Base-by-base conservation (phyloP, 164 flowering plant species). In the Hamamelis virginiana region DNA sequence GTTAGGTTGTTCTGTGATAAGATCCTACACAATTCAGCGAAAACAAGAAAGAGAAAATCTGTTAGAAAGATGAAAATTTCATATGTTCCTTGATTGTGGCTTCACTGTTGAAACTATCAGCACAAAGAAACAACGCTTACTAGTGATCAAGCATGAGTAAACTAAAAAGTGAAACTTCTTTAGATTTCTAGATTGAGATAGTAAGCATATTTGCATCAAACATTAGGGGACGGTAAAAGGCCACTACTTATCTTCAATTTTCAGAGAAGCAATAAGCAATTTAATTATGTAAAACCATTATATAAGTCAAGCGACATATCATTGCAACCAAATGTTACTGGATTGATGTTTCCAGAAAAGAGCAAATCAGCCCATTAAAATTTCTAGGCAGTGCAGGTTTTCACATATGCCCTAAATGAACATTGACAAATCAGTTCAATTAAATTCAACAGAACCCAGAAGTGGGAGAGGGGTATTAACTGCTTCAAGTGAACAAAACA, bases 1-100 rank as follows among this genome's bases (percentile, higher is more conserved):
- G 70, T 70, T 18, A 95, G 77, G 65, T 82, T 85, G 84, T 95
- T 95, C 67, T 80, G 81, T 8, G 91, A 80, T 26, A 95, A 64
- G 50, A 72, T 76, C 83, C 97, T 95, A 64, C 63, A 74, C 13
- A 74, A 71, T 64, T 55, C 43, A 79, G 59, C 12, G 52, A 66
- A 51, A 57, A 55, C 59, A 57, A 46, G 18, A 67, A 52, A 33
- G 23, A 62, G 21, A 70, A 58, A 57, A 48, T 14, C 59, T 21
- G 68, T 70, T 48, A 75, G 45, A 59, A 60, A 50, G 23, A 73
- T 63, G 16, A 48, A 44, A 48, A 47, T 23, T 26, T 14, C 16
- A 63, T n/a, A 2, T 12, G 52, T 63, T 47, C 3, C 46, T 26
- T 22, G 44, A 8, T 12, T 5, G 19, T 18, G 13, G 61, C 23